Evolutionary conservation across 2,329 filamentous ascomycete genomes (phyloP), one percentile per base, ranked within the genome.

Genomic region (Ophiostoma australiae): DNA sequence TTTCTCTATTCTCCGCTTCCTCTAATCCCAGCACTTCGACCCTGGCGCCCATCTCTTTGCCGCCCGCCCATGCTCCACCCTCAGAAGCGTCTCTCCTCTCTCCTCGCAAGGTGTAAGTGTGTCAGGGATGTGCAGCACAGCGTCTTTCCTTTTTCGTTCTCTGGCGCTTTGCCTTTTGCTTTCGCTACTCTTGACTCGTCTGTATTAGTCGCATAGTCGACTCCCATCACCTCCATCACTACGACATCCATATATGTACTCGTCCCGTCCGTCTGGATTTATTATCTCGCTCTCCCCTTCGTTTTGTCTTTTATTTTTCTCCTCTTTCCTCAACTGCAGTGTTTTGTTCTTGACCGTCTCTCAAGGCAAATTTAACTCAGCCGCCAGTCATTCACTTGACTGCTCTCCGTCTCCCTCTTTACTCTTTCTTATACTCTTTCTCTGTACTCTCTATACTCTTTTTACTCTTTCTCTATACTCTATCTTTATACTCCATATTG

Each of bases 311-410:
- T 23, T 27, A 2, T 20, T 44, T 61, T 35, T 48, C 33, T 41
- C 31, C n/a, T 13, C 48, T 41, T 31, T 58, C 23, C 23, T 67
- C 65, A 74, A 73, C 77, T 79, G 78, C 79, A 82, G 78, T 79
- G 77, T 76, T 75, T 76, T 76, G 58, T 55, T 75, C 76, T 76
- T 74, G 75, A 74, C 73, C 72, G 3, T 68, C 55, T 71, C 75
- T 27, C 76, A 77, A 75, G 79, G 79, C 74, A 75, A 75, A 75
- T 74, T 77, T 76, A 79, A 79, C 77, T 78, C 78, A 78, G 78
- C 77, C 77, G 79, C 63, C 73, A 82, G 81, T 82, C 81, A 82
- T 82, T 82, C 76, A 73, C 78, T 83, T 83, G 81, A 78, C 80
- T 77, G 78, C 67, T 68, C 58, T 31, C 35, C 33, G 17, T 67